Evolutionary conservation across 352 stramenopile species (phyloP), one percentile per base, ranked within the genome.

Genomic region (Aphanomyces invadans): DNA sequence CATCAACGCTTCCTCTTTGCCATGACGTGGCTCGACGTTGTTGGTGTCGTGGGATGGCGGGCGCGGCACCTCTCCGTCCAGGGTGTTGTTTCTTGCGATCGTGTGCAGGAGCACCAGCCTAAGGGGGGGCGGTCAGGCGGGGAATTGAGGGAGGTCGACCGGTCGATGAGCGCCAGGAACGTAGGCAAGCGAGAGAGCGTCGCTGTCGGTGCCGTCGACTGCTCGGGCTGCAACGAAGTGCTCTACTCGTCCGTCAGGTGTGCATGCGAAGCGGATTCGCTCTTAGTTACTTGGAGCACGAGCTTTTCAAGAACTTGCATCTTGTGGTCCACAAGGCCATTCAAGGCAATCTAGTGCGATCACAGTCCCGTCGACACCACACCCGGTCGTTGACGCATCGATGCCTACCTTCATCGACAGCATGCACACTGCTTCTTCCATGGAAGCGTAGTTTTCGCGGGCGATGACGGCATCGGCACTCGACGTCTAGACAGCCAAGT

Each of bases 281-380:
- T 21, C 44, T n/a, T n/a, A n/a, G n/a, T 21, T 63, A 63, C 55
- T 28, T 63, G 32, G 4, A 63, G 26, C 21, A 63, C 29, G 4
- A 33, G 32, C n/a, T 48, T 63, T 31, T 63, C 55, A 10, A 63
- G 5, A 4, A 36, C 33, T 33, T 63, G 33, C 55, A 63, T 63
- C 21, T 63, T 63, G 19, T 25, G 33, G 21, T 51, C 55, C n/a
- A 63, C 29, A n/a, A 63, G 55, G 25, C 32, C 33, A 33, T 49
- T 57, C 21, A 57, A n/a, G n/a, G 9, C 49, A 32, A 57, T 57
- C 49, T 57, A 39, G 9, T 33, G 17, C 29, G 29, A 29, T 54
- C 10, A 31, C n/a, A 21, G 11, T 25, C 19, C 49, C 29, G 32
- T 57, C 4, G 19, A 32, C 4, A 33, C 29, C 10, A 57, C 9